These are phyloP conservation scores for Penicillium digitatum DNA, from an alignment of 2,329 filamentous ascomycete species.

Conservation along the genomic window DNA sequence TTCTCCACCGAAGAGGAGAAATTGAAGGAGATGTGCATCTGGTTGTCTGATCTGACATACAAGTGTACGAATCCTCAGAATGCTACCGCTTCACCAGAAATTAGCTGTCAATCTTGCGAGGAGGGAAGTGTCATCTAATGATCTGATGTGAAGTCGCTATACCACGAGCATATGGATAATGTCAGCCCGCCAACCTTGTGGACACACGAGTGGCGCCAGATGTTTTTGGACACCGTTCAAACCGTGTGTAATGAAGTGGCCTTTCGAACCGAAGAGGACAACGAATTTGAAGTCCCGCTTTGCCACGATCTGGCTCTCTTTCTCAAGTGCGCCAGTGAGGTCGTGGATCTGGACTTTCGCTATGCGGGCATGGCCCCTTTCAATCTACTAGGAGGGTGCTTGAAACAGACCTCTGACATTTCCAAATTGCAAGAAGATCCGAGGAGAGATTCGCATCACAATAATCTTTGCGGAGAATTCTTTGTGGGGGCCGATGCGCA, in stretches of 20 bases:
- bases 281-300: background rate
- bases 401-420: background rate
- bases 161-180: background rate
- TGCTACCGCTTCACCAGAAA: background rate
- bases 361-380: background rate
- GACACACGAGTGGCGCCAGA: background rate
- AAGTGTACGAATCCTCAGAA: too few species aligned
- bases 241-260: background rate
- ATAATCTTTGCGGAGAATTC: background rate
- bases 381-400: background rate
- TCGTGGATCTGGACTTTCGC: background rate
- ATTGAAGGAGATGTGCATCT: background rate
- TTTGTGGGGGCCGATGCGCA: background rate
- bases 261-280: background rate
- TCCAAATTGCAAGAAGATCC: background rate
- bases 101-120: background rate
- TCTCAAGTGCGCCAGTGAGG: background rate
- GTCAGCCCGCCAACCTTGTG: background rate
- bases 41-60: too few species aligned
- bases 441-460: background rate
- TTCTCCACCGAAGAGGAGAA: background rate
- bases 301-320: background rate
- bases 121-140: background rate
- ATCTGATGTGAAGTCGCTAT: background rate
- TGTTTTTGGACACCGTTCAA: background rate